Conservation (phyloP, 345 rosid genomes). For the Camelina laxa region DNA sequence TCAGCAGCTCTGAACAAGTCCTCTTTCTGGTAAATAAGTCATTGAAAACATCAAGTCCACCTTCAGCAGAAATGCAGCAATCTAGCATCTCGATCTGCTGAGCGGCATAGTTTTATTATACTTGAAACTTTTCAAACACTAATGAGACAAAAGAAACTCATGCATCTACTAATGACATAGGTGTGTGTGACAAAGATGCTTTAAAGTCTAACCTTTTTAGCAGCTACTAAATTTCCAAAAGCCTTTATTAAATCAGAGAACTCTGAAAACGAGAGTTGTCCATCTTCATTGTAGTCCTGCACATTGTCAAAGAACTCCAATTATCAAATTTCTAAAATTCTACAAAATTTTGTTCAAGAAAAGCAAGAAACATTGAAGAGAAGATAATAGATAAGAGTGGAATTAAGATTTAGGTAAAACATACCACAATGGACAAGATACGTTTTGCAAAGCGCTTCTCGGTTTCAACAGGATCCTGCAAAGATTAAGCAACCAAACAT, state of each 20-base stretch:
- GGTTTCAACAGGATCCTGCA: conserved; percentile 88
- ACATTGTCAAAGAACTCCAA: conserved; percentile 16
- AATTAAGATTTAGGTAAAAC: conserved; percentile 24
- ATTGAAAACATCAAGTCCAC: conserved; percentile 28
- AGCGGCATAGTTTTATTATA: not conserved
- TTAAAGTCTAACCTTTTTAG: conserved; percentile 63
- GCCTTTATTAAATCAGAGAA: conserved; percentile 77
- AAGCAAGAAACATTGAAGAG: conserved; percentile 16
- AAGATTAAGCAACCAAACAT: conserved; percentile 35
- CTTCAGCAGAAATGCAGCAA: conserved; percentile 8
- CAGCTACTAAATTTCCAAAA: conserved; percentile 84
- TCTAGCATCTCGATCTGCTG: conserved; percentile 17
- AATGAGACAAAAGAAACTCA: not conserved
- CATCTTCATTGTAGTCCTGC: conserved; percentile 90
- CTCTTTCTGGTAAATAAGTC: conserved; percentile 65
- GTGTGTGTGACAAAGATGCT: conserved; percentile 16
- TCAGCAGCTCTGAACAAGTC: conserved; percentile 92
- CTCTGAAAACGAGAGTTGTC: conserved; percentile 79
- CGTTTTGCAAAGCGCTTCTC: conserved; percentile 87
- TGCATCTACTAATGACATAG: not conserved
- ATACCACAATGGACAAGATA: conserved; percentile 85
- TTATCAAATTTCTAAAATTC: not conserved
- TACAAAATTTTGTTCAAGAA: not conserved
- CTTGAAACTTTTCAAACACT: conserved; percentile 10
- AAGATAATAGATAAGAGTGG: conserved; percentile 3